Evolutionary conservation across 2,329 filamentous ascomycete genomes (phyloP), one percentile per base, ranked within the genome.

Genomic region (Exutisphaerella laricina): DNA sequence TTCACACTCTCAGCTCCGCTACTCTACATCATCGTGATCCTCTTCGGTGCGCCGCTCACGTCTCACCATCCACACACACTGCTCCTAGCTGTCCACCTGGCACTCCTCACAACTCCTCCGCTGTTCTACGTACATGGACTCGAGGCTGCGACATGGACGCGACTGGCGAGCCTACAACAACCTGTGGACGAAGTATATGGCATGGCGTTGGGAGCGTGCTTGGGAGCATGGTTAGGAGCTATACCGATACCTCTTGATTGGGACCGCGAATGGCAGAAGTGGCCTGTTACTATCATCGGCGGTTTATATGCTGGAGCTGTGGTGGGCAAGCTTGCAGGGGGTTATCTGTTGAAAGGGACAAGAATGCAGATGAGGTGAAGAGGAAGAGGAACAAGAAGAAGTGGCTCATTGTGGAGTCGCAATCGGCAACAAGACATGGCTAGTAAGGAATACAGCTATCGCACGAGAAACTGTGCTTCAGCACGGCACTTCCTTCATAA

Each of bases 201-300:
- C 2, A 87, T 80, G 1, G 74, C 87, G 7, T 65, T 89, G n/a
- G 92, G 92, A 4, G 81, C 80, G 0, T 70, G 84, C 18, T 58
- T 90, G 1, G 92, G 92, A 4, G 88, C 87, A 29, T 97, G 92
- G 92, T 69, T 95, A 30, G 92, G 92, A 3, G 92, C 92, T 5
- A 80, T 97, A 40, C 92, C 94, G 0, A 97, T 98, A 56, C 92
- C 92, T 2, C 71, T 98, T 54, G 92, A 98, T 64, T 97, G 90
- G 90, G 92, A 98, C 64, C 81, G 92, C n/a, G 88, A 94, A 56
- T 98, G 92, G 92, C 92, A 98, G 77, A 86, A 84, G 65, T 98
- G 90, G 85, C 92, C 92, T 0, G 83, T 97, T 35, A 98, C 92
- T 0, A 85, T 98, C 45, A 68, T 97, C 4, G 80, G 78, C 2